Conservation (phyloP, 2,329 filamentous ascomycete genomes). For the Xylariaceae sp. region DNA sequence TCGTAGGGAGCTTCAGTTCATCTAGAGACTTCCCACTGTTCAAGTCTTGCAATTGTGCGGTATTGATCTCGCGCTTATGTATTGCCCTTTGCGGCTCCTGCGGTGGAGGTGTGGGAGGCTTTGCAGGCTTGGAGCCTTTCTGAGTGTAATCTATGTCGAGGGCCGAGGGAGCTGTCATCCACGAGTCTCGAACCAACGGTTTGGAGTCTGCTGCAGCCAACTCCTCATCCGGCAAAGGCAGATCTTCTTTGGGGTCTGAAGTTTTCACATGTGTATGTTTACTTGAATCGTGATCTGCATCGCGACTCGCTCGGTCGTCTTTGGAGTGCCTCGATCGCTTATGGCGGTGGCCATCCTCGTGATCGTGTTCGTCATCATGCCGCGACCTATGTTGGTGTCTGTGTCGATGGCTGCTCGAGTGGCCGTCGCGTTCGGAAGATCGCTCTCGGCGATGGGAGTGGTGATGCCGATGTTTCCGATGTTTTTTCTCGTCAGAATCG, state of each 20-base stretch:
- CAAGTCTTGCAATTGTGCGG: conserved; percentile 55
- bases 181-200: conserved; percentile 68
- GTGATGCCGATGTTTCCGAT: conserved; percentile 38
- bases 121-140: conserved; percentile 50
- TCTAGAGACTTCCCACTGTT: conserved; percentile 52
- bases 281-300: conserved; percentile 27
- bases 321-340: conserved; percentile 59
- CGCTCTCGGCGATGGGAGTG: conserved; percentile 45
- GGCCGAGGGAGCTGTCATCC: conserved; percentile 88
- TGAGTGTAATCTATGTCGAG: conserved; percentile 81
- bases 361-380: conserved; percentile 36
- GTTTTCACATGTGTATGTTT: conserved; percentile 36
- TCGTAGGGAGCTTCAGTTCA: conserved; percentile 47
- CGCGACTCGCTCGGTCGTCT: conserved; percentile 44
- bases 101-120: conserved; percentile 44
- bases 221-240: conserved; percentile 49
- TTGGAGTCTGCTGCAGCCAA: conserved; percentile 28
- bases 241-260: conserved; percentile 45
- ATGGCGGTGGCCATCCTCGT: conserved; percentile 52
- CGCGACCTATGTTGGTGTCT: conserved; percentile 30
- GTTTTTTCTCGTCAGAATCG: conserved; percentile 38
- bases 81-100: conserved; percentile 66
- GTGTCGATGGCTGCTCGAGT: conserved; percentile 25
- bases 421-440: conserved; percentile 34
- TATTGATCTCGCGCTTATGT: conserved; percentile 78